These are phyloP conservation scores for Eimeria necatrix DNA, from an alignment of 169 alveolate species.

Conservation along the genomic window DNA sequence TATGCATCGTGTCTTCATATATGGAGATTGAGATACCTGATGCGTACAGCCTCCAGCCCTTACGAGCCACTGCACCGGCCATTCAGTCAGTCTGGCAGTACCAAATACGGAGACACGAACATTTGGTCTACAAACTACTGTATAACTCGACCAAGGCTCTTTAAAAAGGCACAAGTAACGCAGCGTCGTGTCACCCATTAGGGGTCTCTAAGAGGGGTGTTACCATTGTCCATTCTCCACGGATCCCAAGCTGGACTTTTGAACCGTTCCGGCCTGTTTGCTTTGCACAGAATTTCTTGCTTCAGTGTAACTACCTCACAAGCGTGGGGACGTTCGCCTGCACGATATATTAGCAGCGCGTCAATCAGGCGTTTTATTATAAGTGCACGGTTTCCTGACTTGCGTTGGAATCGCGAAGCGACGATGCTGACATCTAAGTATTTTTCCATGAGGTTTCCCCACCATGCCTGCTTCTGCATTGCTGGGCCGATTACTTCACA, in stretches of 20 bases:
- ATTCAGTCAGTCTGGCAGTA: no score
- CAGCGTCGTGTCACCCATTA: background rate
- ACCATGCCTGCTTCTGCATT: background rate
- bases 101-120: no score
- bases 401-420: background rate
- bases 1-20: no score
- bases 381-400: background rate
- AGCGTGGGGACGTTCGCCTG: slow-evolving; percentile 23
- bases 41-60: background rate
- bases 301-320: background rate
- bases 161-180: background rate
- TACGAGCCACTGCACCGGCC: background rate
- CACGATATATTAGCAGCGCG: background rate
- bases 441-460: background rate
- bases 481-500: slow-evolving; percentile 23
- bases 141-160: background rate
- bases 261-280: background rate
- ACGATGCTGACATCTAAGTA: background rate
- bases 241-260: background rate
- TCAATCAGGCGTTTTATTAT: background rate
- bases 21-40: no score
- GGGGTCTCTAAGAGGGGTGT: background rate
- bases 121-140: background rate
- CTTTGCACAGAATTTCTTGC: background rate
- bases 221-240: background rate